A percentile compares a stretch with the other conserved stretches of the same genome.
Evolutionary conservation across 306 rosid genomes (phyloP).

Genomic region (Quercus variabilis): DNA sequence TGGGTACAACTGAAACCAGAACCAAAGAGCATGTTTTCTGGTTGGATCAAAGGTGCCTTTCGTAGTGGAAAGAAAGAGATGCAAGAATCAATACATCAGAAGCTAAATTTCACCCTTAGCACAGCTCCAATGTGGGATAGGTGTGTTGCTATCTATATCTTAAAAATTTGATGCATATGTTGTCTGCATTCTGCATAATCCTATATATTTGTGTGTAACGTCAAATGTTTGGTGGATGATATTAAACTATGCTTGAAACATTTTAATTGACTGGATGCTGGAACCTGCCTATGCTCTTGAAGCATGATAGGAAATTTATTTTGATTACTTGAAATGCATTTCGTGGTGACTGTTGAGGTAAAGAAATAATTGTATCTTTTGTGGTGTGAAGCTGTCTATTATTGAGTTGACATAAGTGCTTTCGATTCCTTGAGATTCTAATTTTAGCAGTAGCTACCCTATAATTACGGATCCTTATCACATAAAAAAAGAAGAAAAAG

Average conservation of each 20-base stretch:
- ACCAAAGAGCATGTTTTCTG: conserved; percentile 43
- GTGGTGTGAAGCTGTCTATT: no score
- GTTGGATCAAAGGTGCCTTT: conserved; percentile 75
- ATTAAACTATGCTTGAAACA: background rate
- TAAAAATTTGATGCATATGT: conserved; percentile 1
- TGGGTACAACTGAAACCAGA: conserved; percentile 73
- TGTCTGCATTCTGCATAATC: background rate
- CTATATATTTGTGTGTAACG: background rate
- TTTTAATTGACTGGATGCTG: background rate
- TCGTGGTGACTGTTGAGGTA: background rate
- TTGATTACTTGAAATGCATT: background rate
- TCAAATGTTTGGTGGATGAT: background rate
- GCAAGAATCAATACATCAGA: conserved; percentile 57
- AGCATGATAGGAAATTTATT: background rate
- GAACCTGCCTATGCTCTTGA: background rate
- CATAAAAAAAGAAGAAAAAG: no score
- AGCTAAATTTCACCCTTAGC: conserved; percentile 62
- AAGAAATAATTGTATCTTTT: background rate
- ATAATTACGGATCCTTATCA: no score
- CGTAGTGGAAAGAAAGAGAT: conserved; percentile 62
- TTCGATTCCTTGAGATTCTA: no score
- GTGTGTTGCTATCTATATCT: conserved; percentile 41
- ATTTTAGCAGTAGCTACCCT: no score
- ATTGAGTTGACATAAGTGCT: no score
- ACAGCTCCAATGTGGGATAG: conserved; percentile 98